Percentiles rank a stretch among this genome's conserved stretches.
These are phyloP conservation scores for Backusella australiensis DNA, from an alignment of 192 early-diverging fungal genomes.

Conservation along the genomic window DNA sequence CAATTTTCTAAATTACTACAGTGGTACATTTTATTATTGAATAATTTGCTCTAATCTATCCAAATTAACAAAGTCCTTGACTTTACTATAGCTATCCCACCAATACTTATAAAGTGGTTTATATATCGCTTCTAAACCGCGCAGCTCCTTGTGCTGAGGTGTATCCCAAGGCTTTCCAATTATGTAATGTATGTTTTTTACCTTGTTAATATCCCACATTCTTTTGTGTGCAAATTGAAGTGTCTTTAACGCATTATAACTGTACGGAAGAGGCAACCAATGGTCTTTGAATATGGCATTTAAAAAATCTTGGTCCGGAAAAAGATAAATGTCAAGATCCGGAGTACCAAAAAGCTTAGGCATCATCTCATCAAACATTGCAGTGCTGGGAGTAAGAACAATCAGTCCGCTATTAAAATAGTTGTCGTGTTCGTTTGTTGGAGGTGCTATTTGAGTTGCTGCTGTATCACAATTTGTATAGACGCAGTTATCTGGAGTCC, in stretches of 20 bases:
- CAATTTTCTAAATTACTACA: not conserved
- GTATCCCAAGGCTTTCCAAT: slow-evolving; percentile 41
- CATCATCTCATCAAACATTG: slow-evolving; percentile 31
- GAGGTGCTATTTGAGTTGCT: slow-evolving; percentile 8
- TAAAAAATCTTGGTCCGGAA: slow-evolving; percentile 54
- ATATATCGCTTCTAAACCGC: not conserved
- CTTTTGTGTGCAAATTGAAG: slow-evolving; percentile 31
- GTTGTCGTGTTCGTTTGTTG: slow-evolving; percentile 1
- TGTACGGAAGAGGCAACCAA: slow-evolving; percentile 45
- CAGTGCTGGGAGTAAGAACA: slow-evolving; percentile 34
- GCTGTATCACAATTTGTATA: slow-evolving; percentile 28
- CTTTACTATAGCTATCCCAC: slow-evolving; percentile 8
- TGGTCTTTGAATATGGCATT: slow-evolving; percentile 40
- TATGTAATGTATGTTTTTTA: slow-evolving; percentile 51
- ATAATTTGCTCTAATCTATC: not conserved
- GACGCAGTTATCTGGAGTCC: slow-evolving; percentile 40
- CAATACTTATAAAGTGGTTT: slow-evolving; percentile 11
- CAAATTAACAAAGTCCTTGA: not conserved
- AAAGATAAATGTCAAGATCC: slow-evolving; percentile 28
- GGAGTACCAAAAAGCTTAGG: slow-evolving; percentile 9
- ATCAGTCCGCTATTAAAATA: slow-evolving; percentile 55
- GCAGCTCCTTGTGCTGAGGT: not conserved
- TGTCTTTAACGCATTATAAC: slow-evolving; percentile 51
- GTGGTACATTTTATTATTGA: not conserved
- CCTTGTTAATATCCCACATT: slow-evolving; percentile 33